Base-by-base conservation (phyloP, 805 yeast genomes). In the Henningerozyma blattae region DNA sequence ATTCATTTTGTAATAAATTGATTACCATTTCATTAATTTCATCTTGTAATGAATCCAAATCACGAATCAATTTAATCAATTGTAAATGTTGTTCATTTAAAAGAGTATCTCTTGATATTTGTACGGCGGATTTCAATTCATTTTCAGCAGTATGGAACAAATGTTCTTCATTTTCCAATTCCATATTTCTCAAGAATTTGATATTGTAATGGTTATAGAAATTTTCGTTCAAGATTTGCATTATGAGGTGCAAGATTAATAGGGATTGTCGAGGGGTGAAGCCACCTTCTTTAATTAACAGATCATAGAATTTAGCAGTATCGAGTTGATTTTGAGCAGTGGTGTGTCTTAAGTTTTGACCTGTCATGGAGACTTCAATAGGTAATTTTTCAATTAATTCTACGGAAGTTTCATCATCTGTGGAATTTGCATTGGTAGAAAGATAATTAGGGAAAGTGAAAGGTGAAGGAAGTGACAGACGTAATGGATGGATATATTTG, bases 101-200 rank as follows among this genome's bases (percentile, higher is more conserved):
- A 40, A 83, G 82, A 10, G 65, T 61, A 41, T 79, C 86, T 43
- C 96, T 62, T 20, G 79, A 70, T 27, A 77, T 68, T 27, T 78
- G 75, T 17, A 86, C 72, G 46, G 86, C 95, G 30, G 80, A 83
- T 32, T 79, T 59, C 25, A 89, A 58, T 54, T 89, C 97, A 35
- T 87, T 78, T 40, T 84, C 84, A 0, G 95, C 95, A 22, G 95
- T 93, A 51, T 86, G 89, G 54, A 85, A 87, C 12, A 91, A 59
- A 50, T 89, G 91, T 16, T 74, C 70, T 47, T 89, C 95, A 47
- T 87, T 89, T 42, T 87, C 95, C 13, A 85, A 59, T 44, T 85
- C 95, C 40, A 75, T 73, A 18, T 58, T 58, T 16, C 52, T 46
- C 27, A 57, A 34, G 37, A 43, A 56, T 15, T 36, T 43, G 5